Base-by-base conservation (phyloP, 2,329 filamentous ascomycete genomes). In the Trichoderma sp. region DNA sequence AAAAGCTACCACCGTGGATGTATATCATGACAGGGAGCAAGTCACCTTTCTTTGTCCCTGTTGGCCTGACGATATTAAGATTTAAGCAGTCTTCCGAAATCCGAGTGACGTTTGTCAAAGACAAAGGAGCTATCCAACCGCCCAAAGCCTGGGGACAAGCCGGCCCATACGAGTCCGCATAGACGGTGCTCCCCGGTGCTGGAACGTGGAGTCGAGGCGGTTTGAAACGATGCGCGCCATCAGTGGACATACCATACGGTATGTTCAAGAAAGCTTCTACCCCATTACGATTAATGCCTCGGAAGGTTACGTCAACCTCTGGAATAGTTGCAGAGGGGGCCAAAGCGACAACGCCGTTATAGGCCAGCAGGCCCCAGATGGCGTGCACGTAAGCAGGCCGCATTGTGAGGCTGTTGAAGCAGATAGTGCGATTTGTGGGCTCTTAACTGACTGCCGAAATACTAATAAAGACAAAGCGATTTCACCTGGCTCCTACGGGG, bases 251-350 rank as follows among this genome's bases (percentile, higher is more conserved):
- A 5, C 80, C 83, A 57, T 82, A 85, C 1, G 77, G 80, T 25
- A 84, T 81, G n/a, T 78, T 79, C 4, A 83, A 76, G 69, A 84
- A 85, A 9, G 79, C 75, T 64, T 85, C 83, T 42, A 84, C 76
- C 25, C 77, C 80, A 68, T 82, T 82, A 68, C 80, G 78, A 10
- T 75, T 66, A 22, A 83, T 70, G 10, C 83, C 83, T n/a, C 71
- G 67, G 70, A 83, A 84, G 0, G 76, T 81, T 56, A 84, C 73
- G 35, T 74, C 70, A 2, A 64, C 63, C 15, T 50, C 67, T 6
- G 59, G n/a, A 65, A 77, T 74, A 12, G 66, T 29, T 12, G 69
- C 72, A 0, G 57, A 27, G 3, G 64, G 69, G 22, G 45, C 48
- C 34, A 27, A 32, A 35, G 58, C 39, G 8, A 53, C 50, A 25